phyloP scores from a whole-genome alignment of 257 asterid species.

The Voacanga thouarsii region DNA sequence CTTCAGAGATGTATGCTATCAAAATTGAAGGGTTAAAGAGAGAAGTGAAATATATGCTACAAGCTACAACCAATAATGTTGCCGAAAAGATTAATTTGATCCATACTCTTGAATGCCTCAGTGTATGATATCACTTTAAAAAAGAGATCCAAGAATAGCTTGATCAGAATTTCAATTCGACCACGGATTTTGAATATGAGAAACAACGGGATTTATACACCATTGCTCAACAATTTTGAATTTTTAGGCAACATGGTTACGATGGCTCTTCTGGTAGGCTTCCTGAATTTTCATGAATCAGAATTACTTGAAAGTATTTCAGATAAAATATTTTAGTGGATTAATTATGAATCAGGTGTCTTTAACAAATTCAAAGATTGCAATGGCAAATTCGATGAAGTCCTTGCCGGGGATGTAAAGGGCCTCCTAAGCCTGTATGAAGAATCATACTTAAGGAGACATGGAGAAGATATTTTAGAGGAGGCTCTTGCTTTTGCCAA shows the following conservation, averaged over 20 bases:
- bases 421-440: neutral
- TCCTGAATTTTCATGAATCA: neutral
- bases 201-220: neutral
- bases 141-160: slow-evolving; percentile 27
- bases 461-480: slow-evolving; percentile 17
- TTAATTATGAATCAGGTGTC: neutral
- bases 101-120: slow-evolving; percentile 34
- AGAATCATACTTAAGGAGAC: slow-evolving; percentile 12
- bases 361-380: neutral
- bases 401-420: neutral
- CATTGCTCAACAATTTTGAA: neutral
- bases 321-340: too few species aligned
- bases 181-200: neutral
- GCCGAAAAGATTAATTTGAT: slow-evolving; percentile 24
- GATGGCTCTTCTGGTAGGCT: neutral
- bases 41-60: neutral
- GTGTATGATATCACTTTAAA: slow-evolving; percentile 34
- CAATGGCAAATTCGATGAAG: neutral
- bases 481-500: slow-evolving; percentile 23
- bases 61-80: neutral
- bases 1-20: neutral
- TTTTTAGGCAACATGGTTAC: neutral
- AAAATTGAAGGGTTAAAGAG: too few species aligned
- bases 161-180: slow-evolving; percentile 3
- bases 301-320: too few species aligned